These are phyloP conservation scores for Boletus sensibilis DNA, from an alignment of 768 basidiomycete species.

Conservation along the genomic window DNA sequence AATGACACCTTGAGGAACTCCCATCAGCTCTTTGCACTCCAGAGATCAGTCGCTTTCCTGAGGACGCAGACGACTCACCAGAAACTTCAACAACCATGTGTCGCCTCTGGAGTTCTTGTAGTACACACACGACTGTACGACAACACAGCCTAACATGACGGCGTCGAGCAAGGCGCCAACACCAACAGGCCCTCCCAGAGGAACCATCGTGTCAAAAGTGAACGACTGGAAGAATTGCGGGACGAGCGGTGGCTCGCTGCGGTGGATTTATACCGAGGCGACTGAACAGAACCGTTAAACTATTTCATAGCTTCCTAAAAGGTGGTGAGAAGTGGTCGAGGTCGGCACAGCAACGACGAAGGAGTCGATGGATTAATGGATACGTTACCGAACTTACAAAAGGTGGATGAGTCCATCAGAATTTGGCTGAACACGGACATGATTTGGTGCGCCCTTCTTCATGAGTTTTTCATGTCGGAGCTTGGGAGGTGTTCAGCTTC, in stretches of 20 bases:
- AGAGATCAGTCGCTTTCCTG: neutral
- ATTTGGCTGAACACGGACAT: constrained; percentile 5
- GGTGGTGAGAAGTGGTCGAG: neutral
- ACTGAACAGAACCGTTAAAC: constrained; percentile 7
- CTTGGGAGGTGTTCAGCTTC: neutral
- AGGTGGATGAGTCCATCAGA: constrained; percentile 14
- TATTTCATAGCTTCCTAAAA: constrained; percentile 9
- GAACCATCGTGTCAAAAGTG: constrained; percentile 13
- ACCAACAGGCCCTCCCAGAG: constrained; percentile 28
- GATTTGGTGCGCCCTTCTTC: constrained; percentile 2
- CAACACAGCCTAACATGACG: constrained; percentile 22
- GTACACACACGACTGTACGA: constrained; percentile 29
- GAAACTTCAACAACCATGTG: constrained; percentile 9
- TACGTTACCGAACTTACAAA: constrained; percentile 18
- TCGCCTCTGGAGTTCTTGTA: constrained; percentile 20
- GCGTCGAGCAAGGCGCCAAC: constrained; percentile 24
- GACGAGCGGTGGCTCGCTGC: neutral
- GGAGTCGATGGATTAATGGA: neutral
- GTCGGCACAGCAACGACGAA: constrained; percentile 16
- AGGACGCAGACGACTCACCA: constrained; percentile 16
- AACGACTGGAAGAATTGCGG: neutral
- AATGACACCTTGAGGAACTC: constrained; percentile 12
- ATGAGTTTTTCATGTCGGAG: constrained; percentile 17
- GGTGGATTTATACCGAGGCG: constrained; percentile 17
- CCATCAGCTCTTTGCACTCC: neutral